These are phyloP conservation scores for Colletotrichum chlorophyti DNA, from an alignment of 2,329 filamentous ascomycete genomes.

Conservation along the genomic window DNA sequence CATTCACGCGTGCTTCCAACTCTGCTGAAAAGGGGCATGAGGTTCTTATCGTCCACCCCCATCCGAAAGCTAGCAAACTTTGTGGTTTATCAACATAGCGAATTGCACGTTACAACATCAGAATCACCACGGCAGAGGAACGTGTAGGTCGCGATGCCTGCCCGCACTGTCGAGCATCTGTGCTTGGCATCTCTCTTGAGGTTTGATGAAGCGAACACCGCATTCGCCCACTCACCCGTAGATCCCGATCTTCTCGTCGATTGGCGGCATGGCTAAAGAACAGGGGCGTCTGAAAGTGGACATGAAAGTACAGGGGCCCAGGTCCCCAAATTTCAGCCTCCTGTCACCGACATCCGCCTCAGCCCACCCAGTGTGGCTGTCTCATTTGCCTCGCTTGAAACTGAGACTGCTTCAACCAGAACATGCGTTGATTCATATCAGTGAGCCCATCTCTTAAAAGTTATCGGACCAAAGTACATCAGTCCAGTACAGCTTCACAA, in stretches of 20 bases:
- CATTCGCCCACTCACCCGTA: not conserved
- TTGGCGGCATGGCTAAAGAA: not conserved
- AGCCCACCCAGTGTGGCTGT: not conserved
- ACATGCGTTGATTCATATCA: not conserved
- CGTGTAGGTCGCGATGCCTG: too few relatives aligned
- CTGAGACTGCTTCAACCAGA: constrained; percentile 9
- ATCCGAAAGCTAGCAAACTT: too few relatives aligned
- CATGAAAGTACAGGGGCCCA: constrained; percentile 15
- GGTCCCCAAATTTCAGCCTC: constrained; percentile 14
- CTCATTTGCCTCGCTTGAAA: too few relatives aligned
- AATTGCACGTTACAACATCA: too few relatives aligned
- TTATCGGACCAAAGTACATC: too few relatives aligned
- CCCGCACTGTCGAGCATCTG: too few relatives aligned
- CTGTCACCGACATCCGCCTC: not conserved
- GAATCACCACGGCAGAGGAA: not conserved
- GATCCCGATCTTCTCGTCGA: not conserved
- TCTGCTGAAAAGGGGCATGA: too few relatives aligned
- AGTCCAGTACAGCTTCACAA: too few relatives aligned
- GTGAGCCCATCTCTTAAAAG: too few relatives aligned
- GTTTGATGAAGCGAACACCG: not conserved
- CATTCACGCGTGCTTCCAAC: too few relatives aligned
- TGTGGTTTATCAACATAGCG: too few relatives aligned
- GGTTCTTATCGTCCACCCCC: too few relatives aligned
- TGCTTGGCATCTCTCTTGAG: not conserved
- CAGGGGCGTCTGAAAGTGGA: constrained; percentile 9